phyloP scores from a whole-genome alignment of 768 basidiomycete species.

The Leccinum truebloodii region DNA sequence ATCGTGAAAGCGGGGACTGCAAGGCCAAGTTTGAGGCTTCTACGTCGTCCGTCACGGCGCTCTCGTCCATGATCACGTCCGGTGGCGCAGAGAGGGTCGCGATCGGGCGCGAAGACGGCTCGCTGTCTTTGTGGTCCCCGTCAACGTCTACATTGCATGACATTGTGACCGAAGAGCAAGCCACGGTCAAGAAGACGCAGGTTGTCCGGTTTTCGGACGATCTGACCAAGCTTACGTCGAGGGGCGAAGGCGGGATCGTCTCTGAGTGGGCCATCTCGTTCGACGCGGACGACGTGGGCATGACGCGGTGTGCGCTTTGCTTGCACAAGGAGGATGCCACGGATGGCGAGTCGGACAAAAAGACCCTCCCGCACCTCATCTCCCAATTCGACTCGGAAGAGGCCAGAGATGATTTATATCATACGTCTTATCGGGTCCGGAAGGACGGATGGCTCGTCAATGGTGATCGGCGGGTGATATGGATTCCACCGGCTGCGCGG shows the following conservation, averaged over 20 bases:
- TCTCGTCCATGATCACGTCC: conserved; percentile 8
- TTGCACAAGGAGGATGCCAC: too few species aligned
- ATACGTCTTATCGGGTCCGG: too few species aligned
- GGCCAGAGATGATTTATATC: too few species aligned
- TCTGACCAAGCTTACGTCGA: conserved; percentile 2
- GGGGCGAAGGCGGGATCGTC: background rate
- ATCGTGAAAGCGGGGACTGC: conserved; percentile 15
- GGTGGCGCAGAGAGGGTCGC: conserved; percentile 2
- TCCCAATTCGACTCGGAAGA: too few species aligned
- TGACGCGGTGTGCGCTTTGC: too few species aligned
- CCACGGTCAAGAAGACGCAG: conserved; percentile 1
- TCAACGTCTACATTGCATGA: conserved; percentile 15
- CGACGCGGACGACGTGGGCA: too few species aligned
- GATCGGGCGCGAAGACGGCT: conserved; percentile 23
- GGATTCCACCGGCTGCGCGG: conserved; percentile 6
- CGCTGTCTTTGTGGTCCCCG: conserved; percentile 18
- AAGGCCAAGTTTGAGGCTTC: conserved; percentile 5
- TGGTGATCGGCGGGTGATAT: too few species aligned
- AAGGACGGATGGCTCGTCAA: too few species aligned
- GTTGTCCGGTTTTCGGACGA: conserved; percentile 16
- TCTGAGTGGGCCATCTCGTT: too few species aligned
- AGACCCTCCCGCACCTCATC: too few species aligned
- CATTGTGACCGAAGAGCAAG: conserved; percentile 6
- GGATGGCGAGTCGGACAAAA: too few species aligned
- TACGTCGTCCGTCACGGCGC: conserved; percentile 19